These are phyloP conservation scores for Eragrostis nindensis DNA, from an alignment of 176 grass and related monocot species.

Conservation along the genomic window DNA sequence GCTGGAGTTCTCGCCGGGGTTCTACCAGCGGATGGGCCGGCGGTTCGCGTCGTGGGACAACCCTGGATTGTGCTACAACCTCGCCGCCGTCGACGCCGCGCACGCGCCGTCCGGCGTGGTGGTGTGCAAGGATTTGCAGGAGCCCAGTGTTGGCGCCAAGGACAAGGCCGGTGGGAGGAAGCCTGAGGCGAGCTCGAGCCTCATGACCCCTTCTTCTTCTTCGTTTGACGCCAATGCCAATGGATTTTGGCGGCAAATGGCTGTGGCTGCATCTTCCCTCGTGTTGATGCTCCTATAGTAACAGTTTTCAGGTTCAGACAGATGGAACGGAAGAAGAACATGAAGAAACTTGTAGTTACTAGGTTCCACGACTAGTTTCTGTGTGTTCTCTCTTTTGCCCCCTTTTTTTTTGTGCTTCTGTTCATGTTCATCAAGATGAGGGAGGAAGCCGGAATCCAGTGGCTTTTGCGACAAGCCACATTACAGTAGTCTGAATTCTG, in stretches of 20 bases:
- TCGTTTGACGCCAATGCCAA: constrained; percentile 31
- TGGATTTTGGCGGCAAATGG: constrained; percentile 43
- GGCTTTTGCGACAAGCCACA: neutral
- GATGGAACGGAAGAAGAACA: neutral
- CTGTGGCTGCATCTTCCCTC: constrained; percentile 6
- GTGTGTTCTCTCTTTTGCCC: constrained; percentile 33
- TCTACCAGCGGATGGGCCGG: constrained; percentile 78
- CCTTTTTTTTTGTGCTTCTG: constrained; percentile 29
- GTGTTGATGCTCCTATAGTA: constrained; percentile 47
- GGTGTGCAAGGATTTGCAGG: constrained; percentile 55
- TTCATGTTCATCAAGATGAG: neutral
- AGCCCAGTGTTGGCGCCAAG: constrained; percentile 9
- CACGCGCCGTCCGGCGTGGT: constrained; percentile 44
- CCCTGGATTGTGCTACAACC: constrained; percentile 67
- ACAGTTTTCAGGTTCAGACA: constrained; percentile 1
- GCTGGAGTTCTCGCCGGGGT: constrained; percentile 64
- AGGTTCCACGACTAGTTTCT: constrained; percentile 12
- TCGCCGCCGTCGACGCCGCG: constrained; percentile 18
- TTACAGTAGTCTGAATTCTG: constrained; percentile 15
- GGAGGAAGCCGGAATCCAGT: neutral
- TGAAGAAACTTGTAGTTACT: constrained; percentile 37
- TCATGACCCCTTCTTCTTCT: constrained; percentile 31
- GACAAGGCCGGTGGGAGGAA: constrained; percentile 24
- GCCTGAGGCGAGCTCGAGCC: constrained; percentile 58
- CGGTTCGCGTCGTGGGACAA: constrained; percentile 94